Conservation (phyloP, 306 rosid species). For the Mimosa bimucronata region DNA sequence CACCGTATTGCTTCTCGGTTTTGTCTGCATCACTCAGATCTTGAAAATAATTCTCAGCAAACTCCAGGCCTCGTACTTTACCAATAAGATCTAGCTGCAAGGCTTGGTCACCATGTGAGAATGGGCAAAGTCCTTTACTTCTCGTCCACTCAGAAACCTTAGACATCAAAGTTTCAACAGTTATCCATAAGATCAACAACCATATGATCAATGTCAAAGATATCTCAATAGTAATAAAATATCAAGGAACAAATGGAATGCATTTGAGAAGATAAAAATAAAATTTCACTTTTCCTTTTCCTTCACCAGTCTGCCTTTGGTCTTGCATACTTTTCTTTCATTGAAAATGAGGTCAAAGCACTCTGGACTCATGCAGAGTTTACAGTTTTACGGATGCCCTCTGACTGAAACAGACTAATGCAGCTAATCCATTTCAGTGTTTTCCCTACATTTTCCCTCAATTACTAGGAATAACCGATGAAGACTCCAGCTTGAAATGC, state of each 20-base stretch:
- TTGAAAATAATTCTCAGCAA: slow-evolving; percentile 64
- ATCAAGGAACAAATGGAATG: slow-evolving; percentile 5
- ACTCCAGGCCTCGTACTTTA: slow-evolving; percentile 61
- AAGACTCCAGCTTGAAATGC: neutral
- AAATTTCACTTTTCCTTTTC: neutral
- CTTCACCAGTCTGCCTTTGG: neutral
- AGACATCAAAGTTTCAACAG: neutral
- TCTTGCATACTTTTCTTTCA: neutral
- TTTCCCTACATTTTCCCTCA: too few relatives aligned
- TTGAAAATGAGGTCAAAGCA: neutral
- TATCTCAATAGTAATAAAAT: neutral
- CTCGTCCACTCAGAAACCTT: slow-evolving; percentile 82
- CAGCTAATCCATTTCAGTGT: too few relatives aligned
- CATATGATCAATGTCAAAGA: slow-evolving; percentile 6
- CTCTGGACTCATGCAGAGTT: neutral
- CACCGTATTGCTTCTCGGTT: slow-evolving; percentile 55
- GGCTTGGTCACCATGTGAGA: slow-evolving; percentile 54
- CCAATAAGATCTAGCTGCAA: slow-evolving; percentile 68
- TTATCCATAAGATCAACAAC: slow-evolving; percentile 14
- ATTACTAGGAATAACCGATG: neutral
- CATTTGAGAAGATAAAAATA: neutral
- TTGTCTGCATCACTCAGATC: slow-evolving; percentile 53
- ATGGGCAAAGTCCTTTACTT: slow-evolving; percentile 47
- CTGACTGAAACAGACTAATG: too few relatives aligned
- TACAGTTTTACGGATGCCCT: too few relatives aligned